phyloP scores from a whole-genome alignment of 257 asterid genomes.

The Prunella vulgaris region DNA sequence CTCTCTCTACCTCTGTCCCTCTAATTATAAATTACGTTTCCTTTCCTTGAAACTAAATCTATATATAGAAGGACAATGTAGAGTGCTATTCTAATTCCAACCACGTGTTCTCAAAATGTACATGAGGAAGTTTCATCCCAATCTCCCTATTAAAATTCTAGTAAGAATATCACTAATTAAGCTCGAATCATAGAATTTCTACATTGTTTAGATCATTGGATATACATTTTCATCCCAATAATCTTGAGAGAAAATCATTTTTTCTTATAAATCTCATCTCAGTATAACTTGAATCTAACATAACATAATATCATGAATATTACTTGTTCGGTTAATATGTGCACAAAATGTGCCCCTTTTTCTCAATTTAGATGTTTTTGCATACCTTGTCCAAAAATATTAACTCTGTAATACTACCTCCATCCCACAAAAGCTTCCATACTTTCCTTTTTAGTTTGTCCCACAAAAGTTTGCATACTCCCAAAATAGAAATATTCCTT shows the following conservation, averaged over 20 bases:
- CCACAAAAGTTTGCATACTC: too few species aligned
- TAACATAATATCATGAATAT: neutral
- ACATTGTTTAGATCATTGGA: neutral
- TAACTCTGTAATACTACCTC: too few species aligned
- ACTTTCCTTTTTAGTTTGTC: too few species aligned
- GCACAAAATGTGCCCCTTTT: neutral
- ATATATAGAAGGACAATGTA: neutral
- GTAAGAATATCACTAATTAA: neutral
- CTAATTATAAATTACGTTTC: conserved; percentile 1
- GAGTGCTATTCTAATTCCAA: conserved; percentile 9
- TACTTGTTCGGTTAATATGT: neutral
- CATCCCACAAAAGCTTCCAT: too few species aligned
- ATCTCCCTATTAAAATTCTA: neutral
- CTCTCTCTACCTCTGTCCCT: conserved; percentile 2
- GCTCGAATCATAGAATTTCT: neutral
- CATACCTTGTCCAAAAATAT: neutral
- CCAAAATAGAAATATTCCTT: too few species aligned
- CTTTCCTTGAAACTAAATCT: conserved; percentile 8
- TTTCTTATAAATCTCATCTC: neutral
- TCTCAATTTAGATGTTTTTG: too few species aligned
- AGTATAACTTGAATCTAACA: neutral
- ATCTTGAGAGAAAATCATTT: neutral
- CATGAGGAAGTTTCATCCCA: conserved; percentile 25
- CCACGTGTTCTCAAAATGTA: conserved; percentile 23
- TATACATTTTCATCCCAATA: neutral